These are phyloP conservation scores for Gonium pectorale DNA, from an alignment of 139 green algal genomes.

Conservation along the genomic window DNA sequence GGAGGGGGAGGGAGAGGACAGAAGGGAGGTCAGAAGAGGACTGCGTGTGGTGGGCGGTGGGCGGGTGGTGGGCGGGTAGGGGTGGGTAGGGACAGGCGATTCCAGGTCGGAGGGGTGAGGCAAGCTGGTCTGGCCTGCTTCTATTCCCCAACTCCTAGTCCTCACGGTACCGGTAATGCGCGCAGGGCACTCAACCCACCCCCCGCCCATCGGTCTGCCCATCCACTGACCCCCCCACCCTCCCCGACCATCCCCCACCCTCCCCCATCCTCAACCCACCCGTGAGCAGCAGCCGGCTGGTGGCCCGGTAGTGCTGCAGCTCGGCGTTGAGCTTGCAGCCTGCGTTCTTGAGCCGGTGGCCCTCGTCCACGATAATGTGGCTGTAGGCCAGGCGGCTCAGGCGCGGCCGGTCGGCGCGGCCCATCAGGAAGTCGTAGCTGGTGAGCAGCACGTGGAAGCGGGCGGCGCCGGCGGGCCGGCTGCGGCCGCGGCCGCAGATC, in stretches of 20 bases:
- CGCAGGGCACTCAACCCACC: too few species aligned
- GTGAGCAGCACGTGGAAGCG: conserved; percentile 98
- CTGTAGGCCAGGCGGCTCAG: conserved; percentile 34
- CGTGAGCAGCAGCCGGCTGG: conserved; percentile 76
- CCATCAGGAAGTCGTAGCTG: conserved; percentile 98
- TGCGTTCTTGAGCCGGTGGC: conserved; percentile 96
- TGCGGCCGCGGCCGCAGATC: background rate
- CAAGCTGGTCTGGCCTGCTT: too few species aligned
- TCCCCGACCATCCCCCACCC: background rate
- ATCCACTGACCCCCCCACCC: background rate
- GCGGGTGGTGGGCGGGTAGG: background rate
- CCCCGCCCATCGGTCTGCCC: background rate
- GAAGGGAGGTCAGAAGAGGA: background rate
- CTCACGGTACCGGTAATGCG: too few species aligned
- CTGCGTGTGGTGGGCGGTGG: background rate
- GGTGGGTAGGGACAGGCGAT: too few species aligned
- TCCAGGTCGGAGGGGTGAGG: too few species aligned
- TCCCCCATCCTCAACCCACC: too few species aligned
- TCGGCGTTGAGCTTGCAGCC: conserved; percentile 80
- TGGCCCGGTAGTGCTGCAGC: conserved; percentile 49
- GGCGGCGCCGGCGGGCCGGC: background rate
- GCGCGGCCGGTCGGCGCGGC: conserved; percentile 71
- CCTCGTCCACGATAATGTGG: conserved; percentile 95
- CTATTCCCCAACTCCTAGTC: too few species aligned
- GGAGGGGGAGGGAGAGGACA: background rate